These are phyloP conservation scores for Ramaria sp. DNA, from an alignment of 768 basidiomycete genomes.

Conservation along the genomic window DNA sequence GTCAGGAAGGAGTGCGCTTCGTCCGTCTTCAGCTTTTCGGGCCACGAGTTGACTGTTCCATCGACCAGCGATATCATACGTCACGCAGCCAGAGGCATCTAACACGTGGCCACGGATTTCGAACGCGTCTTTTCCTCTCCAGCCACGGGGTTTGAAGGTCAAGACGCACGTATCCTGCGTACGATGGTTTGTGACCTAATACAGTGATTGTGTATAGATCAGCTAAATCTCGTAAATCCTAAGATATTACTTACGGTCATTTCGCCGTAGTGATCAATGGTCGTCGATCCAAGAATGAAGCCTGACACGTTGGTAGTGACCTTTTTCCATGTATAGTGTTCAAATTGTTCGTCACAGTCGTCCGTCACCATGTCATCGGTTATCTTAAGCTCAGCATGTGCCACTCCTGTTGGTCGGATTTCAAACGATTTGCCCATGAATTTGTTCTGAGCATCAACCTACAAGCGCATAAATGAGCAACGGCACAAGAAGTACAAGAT, in stretches of 20 bases:
- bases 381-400: constrained; percentile 75
- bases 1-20: constrained; percentile 62
- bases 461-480: neutral
- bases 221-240: neutral
- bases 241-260: constrained; percentile 60
- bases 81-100: constrained; percentile 50
- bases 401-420: constrained; percentile 90
- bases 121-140: constrained; percentile 84
- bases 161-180: constrained; percentile 80
- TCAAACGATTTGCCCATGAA: constrained; percentile 97
- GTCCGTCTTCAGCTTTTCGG: constrained; percentile 41
- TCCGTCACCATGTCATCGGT: constrained; percentile 54
- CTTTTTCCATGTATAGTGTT: constrained; percentile 95
- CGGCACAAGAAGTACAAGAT: neutral
- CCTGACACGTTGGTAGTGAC: constrained; percentile 86
- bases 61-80: constrained; percentile 85
- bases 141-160: constrained; percentile 93
- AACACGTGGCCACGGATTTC: constrained; percentile 85
- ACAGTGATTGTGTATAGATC: neutral
- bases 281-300: constrained; percentile 83
- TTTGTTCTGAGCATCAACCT: constrained; percentile 95
- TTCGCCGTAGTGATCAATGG: constrained; percentile 90
- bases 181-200: constrained; percentile 76
- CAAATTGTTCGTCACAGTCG: constrained; percentile 51
- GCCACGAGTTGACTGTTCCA: constrained; percentile 96